A percentile compares a stretch with the other conserved stretches of the same genome.
These are phyloP conservation scores for Trichoderma brevicompactum DNA, from an alignment of 2,329 filamentous ascomycete genomes.

Conservation along the genomic window DNA sequence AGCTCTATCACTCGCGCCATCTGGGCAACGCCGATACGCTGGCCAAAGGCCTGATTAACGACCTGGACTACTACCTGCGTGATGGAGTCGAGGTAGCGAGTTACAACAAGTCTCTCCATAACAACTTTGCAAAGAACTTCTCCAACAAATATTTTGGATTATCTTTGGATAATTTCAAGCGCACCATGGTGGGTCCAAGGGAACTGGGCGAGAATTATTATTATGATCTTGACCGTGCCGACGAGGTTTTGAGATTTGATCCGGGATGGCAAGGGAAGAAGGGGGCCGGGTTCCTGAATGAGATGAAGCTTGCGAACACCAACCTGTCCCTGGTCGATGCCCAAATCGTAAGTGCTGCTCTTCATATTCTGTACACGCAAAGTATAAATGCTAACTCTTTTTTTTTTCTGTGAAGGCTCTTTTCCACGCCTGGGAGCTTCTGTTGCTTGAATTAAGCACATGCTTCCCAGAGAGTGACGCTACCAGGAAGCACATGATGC, in stretches of 20 bases:
- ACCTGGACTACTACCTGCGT: slow-evolving; percentile 78
- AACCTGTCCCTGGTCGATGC: slow-evolving; percentile 93
- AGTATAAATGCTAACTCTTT: not conserved
- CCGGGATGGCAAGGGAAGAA: slow-evolving; percentile 73
- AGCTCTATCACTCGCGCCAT: slow-evolving; percentile 84
- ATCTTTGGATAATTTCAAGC: slow-evolving; percentile 77
- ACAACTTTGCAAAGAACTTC: slow-evolving; percentile 84
- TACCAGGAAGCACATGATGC: slow-evolving; percentile 71
- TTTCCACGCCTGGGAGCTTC: slow-evolving; percentile 85
- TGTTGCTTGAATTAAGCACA: slow-evolving; percentile 81
- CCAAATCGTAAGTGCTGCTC: slow-evolving; percentile 67
- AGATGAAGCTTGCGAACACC: slow-evolving; percentile 84
- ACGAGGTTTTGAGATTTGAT: slow-evolving; percentile 77
- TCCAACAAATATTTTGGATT: slow-evolving; percentile 74
- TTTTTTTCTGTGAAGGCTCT: slow-evolving; percentile 60
- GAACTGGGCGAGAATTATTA: slow-evolving; percentile 78
- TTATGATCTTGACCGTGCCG: slow-evolving; percentile 78
- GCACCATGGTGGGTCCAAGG: slow-evolving; percentile 67
- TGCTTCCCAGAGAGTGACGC: slow-evolving; percentile 57
- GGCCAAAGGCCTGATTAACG: slow-evolving; percentile 71
- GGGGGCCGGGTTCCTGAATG: slow-evolving; percentile 75
- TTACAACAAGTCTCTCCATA: slow-evolving; percentile 87
- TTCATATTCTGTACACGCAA: not conserved
- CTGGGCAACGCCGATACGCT: slow-evolving; percentile 67
- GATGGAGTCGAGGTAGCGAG: slow-evolving; percentile 77